Base-by-base conservation (phyloP, 371 early-diverging fungal genomes). In the Nematocida sp. region DNA sequence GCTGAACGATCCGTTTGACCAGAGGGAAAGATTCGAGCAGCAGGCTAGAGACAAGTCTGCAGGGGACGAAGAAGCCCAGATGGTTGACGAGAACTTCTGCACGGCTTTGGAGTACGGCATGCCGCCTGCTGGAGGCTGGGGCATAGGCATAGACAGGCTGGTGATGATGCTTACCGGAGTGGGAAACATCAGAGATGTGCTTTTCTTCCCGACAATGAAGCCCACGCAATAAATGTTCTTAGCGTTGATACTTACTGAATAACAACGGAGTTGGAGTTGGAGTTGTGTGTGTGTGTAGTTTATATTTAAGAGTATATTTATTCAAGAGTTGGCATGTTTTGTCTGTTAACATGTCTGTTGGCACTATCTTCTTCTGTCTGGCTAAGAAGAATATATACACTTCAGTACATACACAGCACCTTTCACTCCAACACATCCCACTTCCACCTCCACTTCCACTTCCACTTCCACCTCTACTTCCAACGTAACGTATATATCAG, bases 31-130 rank as follows among this genome's bases (percentile, higher is more conserved):
- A 80, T 98, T 98, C 84, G 90, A 87, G 57, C 90, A 92, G 87
- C 97, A 98, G 86, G 93, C 94, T 49, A 83, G 82, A 53, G 96
- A 96, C 83, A 92, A 93, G 87, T 92, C 86, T 67, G 93, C 92
- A 75, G 99, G 99, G 79, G 99, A 98, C 81, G 96, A 95, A 77
- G 99, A 98, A 85, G 97, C 99, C 19, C 96, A 95, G 87, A 80
- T 91, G 78, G 88, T 94, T 64, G 99, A 98, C 81, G 96, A 98
- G 85, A 90, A 87, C 83, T 98, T 95, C 85, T 93, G 93, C 86
- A 89, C 88, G 67, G 88, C 94, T 19, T 87, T 98, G 41, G 97
- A 96, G 86, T 96, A 91, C 81, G 99, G 96, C 60, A 86, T 98
- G 76, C 96, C 97, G 40, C 99, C 99, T 46, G 96, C 99, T 8